Evolutionary conservation across 2,329 filamentous ascomycete species (phyloP).

Genomic region (Colletotrichum phormii): DNA sequence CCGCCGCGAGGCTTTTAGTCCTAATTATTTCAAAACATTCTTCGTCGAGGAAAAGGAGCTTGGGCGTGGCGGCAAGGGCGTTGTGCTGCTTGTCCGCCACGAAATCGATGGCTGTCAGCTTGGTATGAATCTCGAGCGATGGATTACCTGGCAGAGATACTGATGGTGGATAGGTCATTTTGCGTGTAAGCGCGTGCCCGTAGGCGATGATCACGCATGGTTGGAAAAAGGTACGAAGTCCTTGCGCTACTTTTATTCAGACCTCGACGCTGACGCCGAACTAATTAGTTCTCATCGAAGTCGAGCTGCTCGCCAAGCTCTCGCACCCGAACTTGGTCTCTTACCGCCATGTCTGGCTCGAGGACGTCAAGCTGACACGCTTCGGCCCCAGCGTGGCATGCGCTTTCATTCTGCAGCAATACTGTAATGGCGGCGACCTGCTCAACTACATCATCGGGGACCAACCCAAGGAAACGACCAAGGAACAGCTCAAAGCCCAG

Average conservation of each 20-base stretch:
- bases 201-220: constrained; percentile 95
- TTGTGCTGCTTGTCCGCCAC: constrained; percentile 94
- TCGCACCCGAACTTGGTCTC: constrained; percentile 96
- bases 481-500: constrained; percentile 89
- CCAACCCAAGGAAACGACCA: constrained; percentile 71
- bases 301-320: constrained; percentile 90
- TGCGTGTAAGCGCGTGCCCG: constrained; percentile 96
- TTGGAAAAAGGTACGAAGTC: constrained; percentile 75
- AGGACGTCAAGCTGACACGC: constrained; percentile 83
- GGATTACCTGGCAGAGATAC: background rate
- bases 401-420: constrained; percentile 97
- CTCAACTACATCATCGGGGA: constrained; percentile 86
- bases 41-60: constrained; percentile 91
- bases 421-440: constrained; percentile 93
- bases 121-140: constrained; percentile 49
- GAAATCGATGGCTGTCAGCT: constrained; percentile 89
- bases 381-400: constrained; percentile 95
- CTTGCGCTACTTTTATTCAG: background rate
- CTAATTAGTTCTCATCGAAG: constrained; percentile 79
- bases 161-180: constrained; percentile 70
- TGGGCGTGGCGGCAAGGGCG: constrained; percentile 91
- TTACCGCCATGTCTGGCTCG: constrained; percentile 97
- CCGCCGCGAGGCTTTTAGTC: constrained; percentile 87
- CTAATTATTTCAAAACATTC: constrained; percentile 91
- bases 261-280: background rate